Evolutionary conservation across 495 filamentous ascomycete genomes (phyloP), one percentile per base, ranked within the genome.

Genomic region (Sabuloglossum arenarium): DNA sequence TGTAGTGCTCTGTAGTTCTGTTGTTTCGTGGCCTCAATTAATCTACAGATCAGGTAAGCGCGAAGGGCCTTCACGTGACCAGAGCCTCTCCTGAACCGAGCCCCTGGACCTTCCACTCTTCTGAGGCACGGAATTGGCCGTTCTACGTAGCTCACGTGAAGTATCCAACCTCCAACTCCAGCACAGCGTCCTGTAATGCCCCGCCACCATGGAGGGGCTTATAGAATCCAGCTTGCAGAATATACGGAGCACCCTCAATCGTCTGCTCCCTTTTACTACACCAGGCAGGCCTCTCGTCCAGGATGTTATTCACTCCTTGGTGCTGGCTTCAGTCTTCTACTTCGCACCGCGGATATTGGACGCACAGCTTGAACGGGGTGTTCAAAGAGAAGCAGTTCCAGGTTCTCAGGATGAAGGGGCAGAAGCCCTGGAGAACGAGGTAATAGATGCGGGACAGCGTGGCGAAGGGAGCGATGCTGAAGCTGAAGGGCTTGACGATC

Each of bases 291-390:
- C 55, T 55, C 23, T 56, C 6, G 11, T 49, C 12, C 55, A 56
- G 55, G 55, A 56, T 56, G 24, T 56, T 2, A 12, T 56, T 21
- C 55, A 56, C 42, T 49, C 55, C 10, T 3, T 56, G 11, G 24
- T 56, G 27, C 55, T 56, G 11, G 46, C 29, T 23, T 11, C 42
- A 6, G 11, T 56, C 37, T n/a, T 56, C 32, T 56, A 50, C 28
- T 54, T 28, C n/a, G 55, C 55, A 12, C 55, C 55, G 27, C 42
- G 34, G 19, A 43, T 56, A 45, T 32, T 56, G 25, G 55, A 56
- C 28, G 12, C 6, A 23, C 24, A 43, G 34, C 10, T 43, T 3
- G 55, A 49, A 31, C 28, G 43, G 16, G 11, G 12, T 12, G 16
- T n/a, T 11, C 47, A n/a, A n/a, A 51, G 23, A 27, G 28, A 51